Evolutionary conservation across 225 moss, liverwort and hornwort genomes (phyloP).

Genomic region (Straminergon stramineum): DNA sequence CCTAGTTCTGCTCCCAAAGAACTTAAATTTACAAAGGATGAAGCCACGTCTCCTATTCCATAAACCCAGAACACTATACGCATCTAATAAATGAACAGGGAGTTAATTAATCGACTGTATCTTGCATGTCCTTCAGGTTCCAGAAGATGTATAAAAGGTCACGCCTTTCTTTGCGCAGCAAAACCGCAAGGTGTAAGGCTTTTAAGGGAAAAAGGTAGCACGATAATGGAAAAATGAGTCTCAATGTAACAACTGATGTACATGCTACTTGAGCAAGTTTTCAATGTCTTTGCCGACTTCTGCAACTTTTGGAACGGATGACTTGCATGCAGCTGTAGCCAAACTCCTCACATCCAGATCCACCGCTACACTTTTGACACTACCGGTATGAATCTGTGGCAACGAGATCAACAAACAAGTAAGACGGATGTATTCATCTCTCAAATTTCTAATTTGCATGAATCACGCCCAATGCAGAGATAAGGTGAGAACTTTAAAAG

Average conservation of each 20-base stretch:
- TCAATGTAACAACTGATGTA: background rate
- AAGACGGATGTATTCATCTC: background rate
- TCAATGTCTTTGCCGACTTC: slow-evolving; percentile 90
- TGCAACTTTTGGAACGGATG: slow-evolving; percentile 52
- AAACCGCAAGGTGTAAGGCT: background rate
- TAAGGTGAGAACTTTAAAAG: background rate
- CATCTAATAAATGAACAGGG: background rate
- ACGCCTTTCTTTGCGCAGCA: background rate
- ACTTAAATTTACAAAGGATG: background rate
- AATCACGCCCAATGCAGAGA: background rate
- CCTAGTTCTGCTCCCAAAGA: slow-evolving; percentile 1
- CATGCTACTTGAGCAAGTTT: slow-evolving; percentile 54
- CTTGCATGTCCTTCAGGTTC: background rate
- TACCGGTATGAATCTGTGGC: slow-evolving; percentile 69
- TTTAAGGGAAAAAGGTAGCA: background rate
- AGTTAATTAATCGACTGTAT: background rate
- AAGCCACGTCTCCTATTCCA: background rate
- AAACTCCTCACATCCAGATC: slow-evolving; percentile 75
- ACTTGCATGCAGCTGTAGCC: slow-evolving; percentile 53
- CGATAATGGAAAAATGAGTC: slow-evolving; percentile 10
- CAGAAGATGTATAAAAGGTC: background rate
- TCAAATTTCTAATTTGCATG: background rate
- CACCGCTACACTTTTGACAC: slow-evolving; percentile 63
- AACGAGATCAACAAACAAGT: background rate
- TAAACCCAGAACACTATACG: background rate